Percentiles rank a stretch among this genome's conserved stretches.
Evolutionary conservation across 2,329 filamentous ascomycete genomes (phyloP).

Genomic region (Talaromyces sp.): DNA sequence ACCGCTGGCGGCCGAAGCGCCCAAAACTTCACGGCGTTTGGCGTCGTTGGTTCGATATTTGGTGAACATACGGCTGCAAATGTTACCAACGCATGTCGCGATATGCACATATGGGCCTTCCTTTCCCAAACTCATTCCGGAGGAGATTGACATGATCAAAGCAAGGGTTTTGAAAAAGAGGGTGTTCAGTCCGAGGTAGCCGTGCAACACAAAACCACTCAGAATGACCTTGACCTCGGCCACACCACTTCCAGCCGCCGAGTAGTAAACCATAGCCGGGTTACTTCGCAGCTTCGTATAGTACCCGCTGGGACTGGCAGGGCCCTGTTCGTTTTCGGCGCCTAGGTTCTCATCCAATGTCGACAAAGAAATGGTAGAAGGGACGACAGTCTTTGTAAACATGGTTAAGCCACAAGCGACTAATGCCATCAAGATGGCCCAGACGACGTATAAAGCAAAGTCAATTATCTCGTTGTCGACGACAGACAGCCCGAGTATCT

Average conservation of each 20-base stretch:
- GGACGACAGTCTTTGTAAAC: slow-evolving; percentile 88
- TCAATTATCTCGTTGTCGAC: slow-evolving; percentile 59
- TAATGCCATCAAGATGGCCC: slow-evolving; percentile 64
- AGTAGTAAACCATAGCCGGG: slow-evolving; percentile 86
- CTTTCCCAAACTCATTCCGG: slow-evolving; percentile 88
- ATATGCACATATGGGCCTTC: slow-evolving; percentile 98
- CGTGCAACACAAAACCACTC: slow-evolving; percentile 95
- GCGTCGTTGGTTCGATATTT: slow-evolving; percentile 95
- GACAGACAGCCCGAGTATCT: slow-evolving; percentile 51
- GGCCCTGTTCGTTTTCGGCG: slow-evolving; percentile 51
- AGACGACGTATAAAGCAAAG: slow-evolving; percentile 67
- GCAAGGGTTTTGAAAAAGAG: slow-evolving; percentile 78
- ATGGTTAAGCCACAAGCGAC: slow-evolving; percentile 74
- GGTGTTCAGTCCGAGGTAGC: slow-evolving; percentile 84
- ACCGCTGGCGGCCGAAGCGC: slow-evolving; percentile 82
- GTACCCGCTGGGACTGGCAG: slow-evolving; percentile 35
- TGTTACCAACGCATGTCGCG: slow-evolving; percentile 90
- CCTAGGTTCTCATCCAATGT: slow-evolving; percentile 91
- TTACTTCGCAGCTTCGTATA: slow-evolving; percentile 25
- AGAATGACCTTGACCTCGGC: slow-evolving; percentile 96
- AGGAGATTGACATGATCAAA: slow-evolving; percentile 81
- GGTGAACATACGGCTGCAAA: slow-evolving; percentile 83
- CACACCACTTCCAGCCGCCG: slow-evolving; percentile 90
- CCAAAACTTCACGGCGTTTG: slow-evolving; percentile 89
- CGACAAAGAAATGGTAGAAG: slow-evolving; percentile 76